These are phyloP conservation scores for Phytophthora pluvialis DNA, from an alignment of 352 stramenopile genomes.

Conservation along the genomic window DNA sequence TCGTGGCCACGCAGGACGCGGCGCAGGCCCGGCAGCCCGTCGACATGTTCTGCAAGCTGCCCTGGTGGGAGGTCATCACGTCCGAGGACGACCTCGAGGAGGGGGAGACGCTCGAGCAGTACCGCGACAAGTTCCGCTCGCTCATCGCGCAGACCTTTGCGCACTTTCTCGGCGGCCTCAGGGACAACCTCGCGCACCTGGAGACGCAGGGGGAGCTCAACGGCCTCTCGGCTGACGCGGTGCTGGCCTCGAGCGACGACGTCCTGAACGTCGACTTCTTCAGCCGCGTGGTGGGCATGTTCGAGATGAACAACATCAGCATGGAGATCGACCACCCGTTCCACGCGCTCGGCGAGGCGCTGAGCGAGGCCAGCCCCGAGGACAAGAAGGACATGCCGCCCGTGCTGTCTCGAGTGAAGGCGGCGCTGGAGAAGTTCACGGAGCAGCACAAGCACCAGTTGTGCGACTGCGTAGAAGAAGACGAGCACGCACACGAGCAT, in stretches of 20 bases:
- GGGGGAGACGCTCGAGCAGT: constrained; percentile 71
- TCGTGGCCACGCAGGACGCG: constrained; percentile 63
- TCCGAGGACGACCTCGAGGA: constrained; percentile 67
- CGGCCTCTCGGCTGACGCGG: constrained; percentile 57
- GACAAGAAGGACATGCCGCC: constrained; percentile 71
- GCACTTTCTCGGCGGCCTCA: constrained; percentile 56
- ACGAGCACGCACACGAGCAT: constrained; percentile 55
- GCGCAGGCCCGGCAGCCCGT: constrained; percentile 62
- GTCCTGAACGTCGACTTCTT: constrained; percentile 87
- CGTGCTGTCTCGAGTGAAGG: constrained; percentile 68
- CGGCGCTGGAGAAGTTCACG: constrained; percentile 72
- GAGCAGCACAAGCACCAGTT: constrained; percentile 58
- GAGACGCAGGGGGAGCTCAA: constrained; percentile 60
- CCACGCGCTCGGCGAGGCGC: constrained; percentile 67
- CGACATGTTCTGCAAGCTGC: constrained; percentile 90
- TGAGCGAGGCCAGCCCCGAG: constrained; percentile 58
- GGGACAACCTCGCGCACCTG: constrained; percentile 57
- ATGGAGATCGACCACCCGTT: constrained; percentile 91
- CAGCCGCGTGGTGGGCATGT: constrained; percentile 92
- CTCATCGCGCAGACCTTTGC: constrained; percentile 68
- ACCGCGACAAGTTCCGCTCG: constrained; percentile 66
- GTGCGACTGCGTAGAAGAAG: constrained; percentile 44
- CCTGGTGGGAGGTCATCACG: constrained; percentile 91
- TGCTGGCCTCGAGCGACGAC: constrained; percentile 55
- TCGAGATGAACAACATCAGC: constrained; percentile 98